Base-by-base conservation (phyloP, 139 green algal species). In the Tetraselmis striata region DNA sequence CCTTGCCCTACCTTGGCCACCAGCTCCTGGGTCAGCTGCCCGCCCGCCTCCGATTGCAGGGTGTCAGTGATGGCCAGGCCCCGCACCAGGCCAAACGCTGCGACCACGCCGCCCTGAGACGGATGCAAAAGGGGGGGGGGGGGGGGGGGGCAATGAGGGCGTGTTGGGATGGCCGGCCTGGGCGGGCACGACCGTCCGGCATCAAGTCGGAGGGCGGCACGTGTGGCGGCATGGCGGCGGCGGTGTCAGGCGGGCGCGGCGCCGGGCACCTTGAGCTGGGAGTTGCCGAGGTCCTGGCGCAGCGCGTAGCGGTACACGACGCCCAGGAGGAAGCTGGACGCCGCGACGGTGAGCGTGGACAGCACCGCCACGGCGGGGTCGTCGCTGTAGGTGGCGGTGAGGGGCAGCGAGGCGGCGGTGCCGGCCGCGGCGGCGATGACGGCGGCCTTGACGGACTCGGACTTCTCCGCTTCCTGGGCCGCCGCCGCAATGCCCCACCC, bases 281-380 rank as follows among this genome's bases (percentile, higher is more conserved):
- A 23, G 80, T 91, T 90, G 75, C 22, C 59, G 0, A 78, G 32
- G 85, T 91, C 87, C 24, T 29, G n/a, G 22, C 87, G 82, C 22
- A 92, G 80, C 11, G 84, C 87, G 80, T 92, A 92, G 75, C 91
- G 81, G 85, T 94, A 94, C 1, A 86, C 89, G 11, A 92, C 83
- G 0, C 91, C 91, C 82, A 94, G 93, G 58, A 94, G 85, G 74
- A 90, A 82, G 59, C 85, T 87, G 2, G 83, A 88, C 23, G 78
- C 84, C 2, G 83, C 28, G 0, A 82, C 80, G 0, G 82, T 79
- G 24, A 30, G 76, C 28, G 93, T 67, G 22, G 74, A 77, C 23
- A 92, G 82, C 1, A 87, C n/a, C 5, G 29, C 32, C 11, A 29
- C 26, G 1, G 81, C 23, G 23, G 31, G 29, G 22, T 31, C 30